Evolutionary conservation across 495 filamentous ascomycete genomes (phyloP).

Genomic region (Aspergillus steynii): DNA sequence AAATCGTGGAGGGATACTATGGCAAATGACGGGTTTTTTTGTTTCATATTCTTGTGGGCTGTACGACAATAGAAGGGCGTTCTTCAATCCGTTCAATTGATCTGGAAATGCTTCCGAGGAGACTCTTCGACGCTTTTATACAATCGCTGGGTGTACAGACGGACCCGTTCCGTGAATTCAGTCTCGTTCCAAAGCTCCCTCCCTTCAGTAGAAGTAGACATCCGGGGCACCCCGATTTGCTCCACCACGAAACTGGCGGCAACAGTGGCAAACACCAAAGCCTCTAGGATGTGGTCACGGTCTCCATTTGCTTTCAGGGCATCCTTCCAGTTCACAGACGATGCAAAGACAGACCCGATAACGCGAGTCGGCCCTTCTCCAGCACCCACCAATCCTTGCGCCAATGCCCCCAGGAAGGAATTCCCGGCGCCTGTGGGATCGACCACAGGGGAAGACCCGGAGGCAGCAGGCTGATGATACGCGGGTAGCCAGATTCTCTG

Average conservation of each 20-base stretch:
- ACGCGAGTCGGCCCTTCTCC: conserved; percentile 42
- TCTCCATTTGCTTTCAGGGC: conserved; percentile 27
- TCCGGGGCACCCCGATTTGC: conserved; percentile 78
- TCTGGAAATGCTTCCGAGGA: conserved; percentile 44
- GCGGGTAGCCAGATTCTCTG: conserved; percentile 54
- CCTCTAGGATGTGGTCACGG: conserved; percentile 58
- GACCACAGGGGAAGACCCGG: conserved; percentile 56
- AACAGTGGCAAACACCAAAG: conserved; percentile 76
- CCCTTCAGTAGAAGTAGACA: conserved; percentile 52
- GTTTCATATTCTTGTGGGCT: conserved; percentile 42
- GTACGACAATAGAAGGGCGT: conserved; percentile 50
- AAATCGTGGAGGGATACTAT: conserved; percentile 23
- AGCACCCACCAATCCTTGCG: conserved; percentile 66
- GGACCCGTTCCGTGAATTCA: conserved; percentile 54
- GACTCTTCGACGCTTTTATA: conserved; percentile 47
- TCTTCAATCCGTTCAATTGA: conserved; percentile 46
- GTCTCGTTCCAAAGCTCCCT: conserved; percentile 78
- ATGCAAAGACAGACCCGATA: conserved; percentile 36
- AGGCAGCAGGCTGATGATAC: conserved; percentile 47
- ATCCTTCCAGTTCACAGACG: conserved; percentile 33
- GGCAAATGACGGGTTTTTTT: conserved; percentile 31
- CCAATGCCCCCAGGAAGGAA: conserved; percentile 83
- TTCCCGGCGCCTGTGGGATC: conserved; percentile 98
- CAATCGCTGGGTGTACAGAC: conserved; percentile 53
- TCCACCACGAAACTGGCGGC: conserved; percentile 93